Percentiles rank a stretch among this genome's conserved stretches.
Conservation (phyloP, 805 yeast species). For the Yarrowia hollandica region DNA sequence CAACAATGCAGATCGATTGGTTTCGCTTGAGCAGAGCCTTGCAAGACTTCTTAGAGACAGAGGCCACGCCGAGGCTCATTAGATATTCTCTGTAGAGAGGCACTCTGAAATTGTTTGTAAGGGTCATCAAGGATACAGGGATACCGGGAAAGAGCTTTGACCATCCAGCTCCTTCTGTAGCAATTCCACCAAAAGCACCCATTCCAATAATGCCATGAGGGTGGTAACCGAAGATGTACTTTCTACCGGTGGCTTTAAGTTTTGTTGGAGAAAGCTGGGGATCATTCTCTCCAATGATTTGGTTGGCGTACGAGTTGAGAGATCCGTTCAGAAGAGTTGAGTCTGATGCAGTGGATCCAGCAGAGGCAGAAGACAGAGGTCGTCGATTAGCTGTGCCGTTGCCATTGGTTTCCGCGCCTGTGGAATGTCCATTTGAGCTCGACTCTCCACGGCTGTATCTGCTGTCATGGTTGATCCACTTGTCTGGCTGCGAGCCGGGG, state of each 20-base stretch:
- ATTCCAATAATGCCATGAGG: constrained; percentile 96
- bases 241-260: constrained; percentile 38
- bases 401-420: constrained; percentile 4
- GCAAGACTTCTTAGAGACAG: constrained; percentile 77
- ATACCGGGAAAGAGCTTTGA: constrained; percentile 76
- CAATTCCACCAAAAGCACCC: constrained; percentile 84
- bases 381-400: constrained; percentile 8
- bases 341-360: constrained; percentile 13
- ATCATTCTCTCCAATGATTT: constrained; percentile 13
- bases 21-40: constrained; percentile 60
- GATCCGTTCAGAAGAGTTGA: constrained; percentile 19
- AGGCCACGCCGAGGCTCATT: constrained; percentile 74
- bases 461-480: constrained; percentile 29
- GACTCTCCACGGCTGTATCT: constrained; percentile 24
- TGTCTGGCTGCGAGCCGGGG: constrained; percentile 23
- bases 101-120: constrained; percentile 75
- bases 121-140: constrained; percentile 72
- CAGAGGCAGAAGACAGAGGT: constrained; percentile 19
- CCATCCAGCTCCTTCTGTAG: constrained; percentile 78
- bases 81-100: constrained; percentile 92
- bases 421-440: not conserved
- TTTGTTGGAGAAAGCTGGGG: constrained; percentile 49
- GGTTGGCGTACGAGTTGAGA: constrained; percentile 24
- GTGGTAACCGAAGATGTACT: constrained; percentile 88
- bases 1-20: constrained; percentile 81